phyloP scores from a whole-genome alignment of 1,284 basidiomycete genomes.

The Microbotryum scabiosae region DNA sequence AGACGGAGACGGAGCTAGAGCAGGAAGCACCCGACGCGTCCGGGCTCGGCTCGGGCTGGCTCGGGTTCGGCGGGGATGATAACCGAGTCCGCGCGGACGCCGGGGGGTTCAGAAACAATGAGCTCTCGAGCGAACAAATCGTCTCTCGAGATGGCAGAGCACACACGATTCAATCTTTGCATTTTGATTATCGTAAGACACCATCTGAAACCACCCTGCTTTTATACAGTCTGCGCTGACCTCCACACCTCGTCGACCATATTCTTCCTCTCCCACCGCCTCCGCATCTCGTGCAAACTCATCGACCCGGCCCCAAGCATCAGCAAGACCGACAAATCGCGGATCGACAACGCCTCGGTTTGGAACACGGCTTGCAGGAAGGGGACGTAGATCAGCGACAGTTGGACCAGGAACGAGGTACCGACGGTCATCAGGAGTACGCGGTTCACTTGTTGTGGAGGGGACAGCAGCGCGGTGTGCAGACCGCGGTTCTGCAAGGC shows the following conservation, averaged over 20 bases:
- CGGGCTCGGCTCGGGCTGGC: not conserved
- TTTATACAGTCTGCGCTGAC: not conserved
- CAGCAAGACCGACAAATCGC: conserved; percentile 66
- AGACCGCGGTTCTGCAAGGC: conserved; percentile 90
- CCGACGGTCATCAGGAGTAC: conserved; percentile 84
- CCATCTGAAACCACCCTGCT: too few species aligned
- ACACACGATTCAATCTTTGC: too few species aligned
- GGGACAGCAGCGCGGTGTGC: conserved; percentile 47
- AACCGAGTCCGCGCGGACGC: too few species aligned
- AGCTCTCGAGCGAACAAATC: too few species aligned
- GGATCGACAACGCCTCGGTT: conserved; percentile 63
- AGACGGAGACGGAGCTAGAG: too few species aligned
- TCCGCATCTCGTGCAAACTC: conserved; percentile 65
- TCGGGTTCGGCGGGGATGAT: too few species aligned
- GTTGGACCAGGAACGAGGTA: conserved; percentile 70
- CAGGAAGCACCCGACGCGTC: too few species aligned
- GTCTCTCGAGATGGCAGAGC: too few species aligned
- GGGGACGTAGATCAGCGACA: conserved; percentile 80
- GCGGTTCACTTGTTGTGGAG: conserved; percentile 59
- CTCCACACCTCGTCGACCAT: conserved; percentile 26
- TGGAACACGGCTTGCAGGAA: conserved; percentile 88
- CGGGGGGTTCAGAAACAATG: too few species aligned
- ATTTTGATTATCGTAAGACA: too few species aligned
- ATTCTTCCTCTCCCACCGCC: conserved; percentile 61
- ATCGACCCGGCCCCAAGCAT: conserved; percentile 63